Percentiles rank a stretch among this genome's conserved stretches.
Conservation (phyloP, 805 yeast genomes). For the Teunomyces barrocoloradensis region DNA sequence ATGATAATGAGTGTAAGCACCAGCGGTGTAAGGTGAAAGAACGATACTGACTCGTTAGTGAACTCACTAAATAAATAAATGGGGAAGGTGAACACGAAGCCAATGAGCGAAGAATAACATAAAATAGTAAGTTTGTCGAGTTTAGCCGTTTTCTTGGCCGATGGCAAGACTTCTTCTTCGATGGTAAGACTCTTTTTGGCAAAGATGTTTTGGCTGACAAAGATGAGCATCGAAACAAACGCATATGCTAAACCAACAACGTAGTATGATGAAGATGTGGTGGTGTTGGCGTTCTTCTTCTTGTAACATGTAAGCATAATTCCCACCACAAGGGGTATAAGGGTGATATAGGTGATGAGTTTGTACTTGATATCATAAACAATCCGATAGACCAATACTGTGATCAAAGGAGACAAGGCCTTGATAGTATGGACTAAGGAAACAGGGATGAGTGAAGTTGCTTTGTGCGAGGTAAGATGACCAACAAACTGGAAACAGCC, state of each 20-base stretch:
- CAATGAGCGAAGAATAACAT: conserved; percentile 68
- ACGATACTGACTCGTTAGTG: conserved; percentile 22
- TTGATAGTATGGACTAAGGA: conserved; percentile 92
- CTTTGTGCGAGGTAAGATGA: conserved; percentile 85
- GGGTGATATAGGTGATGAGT: conserved; percentile 67
- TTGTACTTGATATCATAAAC: conserved; percentile 59
- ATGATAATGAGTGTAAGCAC: conserved; percentile 43
- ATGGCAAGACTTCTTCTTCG: conserved; percentile 19
- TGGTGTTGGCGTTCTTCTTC: conserved; percentile 31
- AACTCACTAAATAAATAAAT: conserved; percentile 60
- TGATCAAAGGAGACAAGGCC: conserved; percentile 84
- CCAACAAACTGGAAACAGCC: conserved; percentile 92
- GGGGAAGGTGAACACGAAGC: conserved; percentile 65
- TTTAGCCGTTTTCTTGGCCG: conserved; percentile 34
- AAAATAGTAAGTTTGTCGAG: conserved; percentile 70
- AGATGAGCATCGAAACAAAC: conserved; percentile 58
- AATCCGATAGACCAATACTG: conserved; percentile 74
- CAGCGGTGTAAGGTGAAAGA: conserved; percentile 28
- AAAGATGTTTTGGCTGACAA: conserved; percentile 76
- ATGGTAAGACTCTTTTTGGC: conserved; percentile 70
- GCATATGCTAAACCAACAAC: conserved; percentile 48
- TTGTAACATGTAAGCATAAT: conserved; percentile 75
- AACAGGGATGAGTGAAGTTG: conserved; percentile 92
- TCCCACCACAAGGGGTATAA: conserved; percentile 77
- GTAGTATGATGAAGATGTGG: conserved; percentile 15